Conservation (phyloP, 1,139 yeast species). For the Hyphopichia khmerensis region DNA sequence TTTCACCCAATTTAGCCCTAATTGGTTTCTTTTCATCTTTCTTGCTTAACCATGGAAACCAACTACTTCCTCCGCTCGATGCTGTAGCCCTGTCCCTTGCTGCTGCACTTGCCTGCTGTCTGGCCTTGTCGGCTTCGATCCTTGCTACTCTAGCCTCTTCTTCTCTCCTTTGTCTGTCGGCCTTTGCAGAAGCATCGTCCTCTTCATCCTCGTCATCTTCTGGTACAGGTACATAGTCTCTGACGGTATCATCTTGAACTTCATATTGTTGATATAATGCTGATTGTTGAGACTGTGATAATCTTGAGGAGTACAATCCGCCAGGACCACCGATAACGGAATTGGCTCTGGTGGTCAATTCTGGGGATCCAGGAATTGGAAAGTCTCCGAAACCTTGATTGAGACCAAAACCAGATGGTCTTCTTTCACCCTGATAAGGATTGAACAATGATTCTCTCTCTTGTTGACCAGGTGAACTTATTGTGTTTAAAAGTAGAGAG, state of each 20-base stretch:
- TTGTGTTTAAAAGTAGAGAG: constrained; percentile 10
- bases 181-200: constrained; percentile 20
- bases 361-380: constrained; percentile 51
- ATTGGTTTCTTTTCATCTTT: constrained; percentile 68
- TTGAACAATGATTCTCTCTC: constrained; percentile 21
- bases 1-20: constrained; percentile 84
- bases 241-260: constrained; percentile 47
- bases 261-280: constrained; percentile 49
- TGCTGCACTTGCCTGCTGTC: constrained; percentile 13
- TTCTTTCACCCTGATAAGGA: constrained; percentile 23
- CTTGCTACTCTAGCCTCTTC: constrained; percentile 10
- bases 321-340: constrained; percentile 41
- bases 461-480: constrained; percentile 2
- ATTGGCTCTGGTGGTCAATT: constrained; percentile 45
- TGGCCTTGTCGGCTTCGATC: constrained; percentile 13
- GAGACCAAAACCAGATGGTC: constrained; percentile 20
- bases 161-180: constrained; percentile 12
- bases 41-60: constrained; percentile 52
- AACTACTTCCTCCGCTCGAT: constrained; percentile 24
- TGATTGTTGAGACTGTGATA: constrained; percentile 48
- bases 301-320: constrained; percentile 35
- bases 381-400: constrained; percentile 37
- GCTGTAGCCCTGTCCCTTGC: constrained; percentile 4
- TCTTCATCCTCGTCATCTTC: constrained; percentile 50
- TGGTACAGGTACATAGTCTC: constrained; percentile 43